Evolutionary conservation across 768 basidiomycete species (phyloP).

Genomic region (Gymnopilus dilepis): DNA sequence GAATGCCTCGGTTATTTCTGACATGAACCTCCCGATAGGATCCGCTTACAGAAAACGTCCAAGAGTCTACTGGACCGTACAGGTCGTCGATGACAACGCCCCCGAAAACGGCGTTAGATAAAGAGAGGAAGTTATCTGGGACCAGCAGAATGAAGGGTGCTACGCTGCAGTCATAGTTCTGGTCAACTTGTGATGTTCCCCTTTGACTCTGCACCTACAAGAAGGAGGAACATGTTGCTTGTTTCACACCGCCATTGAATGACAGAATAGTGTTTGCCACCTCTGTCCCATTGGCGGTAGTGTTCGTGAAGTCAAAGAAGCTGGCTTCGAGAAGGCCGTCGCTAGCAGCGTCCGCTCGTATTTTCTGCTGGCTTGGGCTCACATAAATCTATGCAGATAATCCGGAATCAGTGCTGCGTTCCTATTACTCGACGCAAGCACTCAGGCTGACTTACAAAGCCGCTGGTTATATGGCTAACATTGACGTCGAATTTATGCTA

Average conservation of each 20-base stretch:
- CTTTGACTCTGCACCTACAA: constrained; percentile 24
- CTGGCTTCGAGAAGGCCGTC: constrained; percentile 30
- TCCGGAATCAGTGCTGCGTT: background rate
- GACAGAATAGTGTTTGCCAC: constrained; percentile 31
- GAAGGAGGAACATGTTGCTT: constrained; percentile 29
- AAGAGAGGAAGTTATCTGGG: constrained; percentile 28
- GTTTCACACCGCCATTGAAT: constrained; percentile 24
- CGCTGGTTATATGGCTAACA: constrained; percentile 24
- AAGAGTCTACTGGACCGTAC: constrained; percentile 28
- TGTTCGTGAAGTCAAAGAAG: constrained; percentile 34
- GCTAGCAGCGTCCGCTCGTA: constrained; percentile 31
- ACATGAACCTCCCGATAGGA: background rate
- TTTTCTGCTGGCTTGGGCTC: constrained; percentile 31
- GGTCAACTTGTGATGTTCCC: background rate
- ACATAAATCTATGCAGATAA: constrained; percentile 28
- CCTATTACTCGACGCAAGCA: background rate
- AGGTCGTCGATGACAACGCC: constrained; percentile 32
- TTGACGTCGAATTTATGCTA: constrained; percentile 29
- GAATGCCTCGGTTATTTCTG: background rate
- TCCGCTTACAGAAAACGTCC: constrained; percentile 23
- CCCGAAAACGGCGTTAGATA: constrained; percentile 31
- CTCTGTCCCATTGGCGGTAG: constrained; percentile 29
- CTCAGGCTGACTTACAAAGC: constrained; percentile 20
- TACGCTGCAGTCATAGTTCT: constrained; percentile 14
- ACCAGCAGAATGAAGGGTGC: constrained; percentile 32